A percentile compares a stretch with the other conserved stretches of the same genome.
Evolutionary conservation across 768 basidiomycete genomes (phyloP).

Genomic region (Agaricus bisporus): DNA sequence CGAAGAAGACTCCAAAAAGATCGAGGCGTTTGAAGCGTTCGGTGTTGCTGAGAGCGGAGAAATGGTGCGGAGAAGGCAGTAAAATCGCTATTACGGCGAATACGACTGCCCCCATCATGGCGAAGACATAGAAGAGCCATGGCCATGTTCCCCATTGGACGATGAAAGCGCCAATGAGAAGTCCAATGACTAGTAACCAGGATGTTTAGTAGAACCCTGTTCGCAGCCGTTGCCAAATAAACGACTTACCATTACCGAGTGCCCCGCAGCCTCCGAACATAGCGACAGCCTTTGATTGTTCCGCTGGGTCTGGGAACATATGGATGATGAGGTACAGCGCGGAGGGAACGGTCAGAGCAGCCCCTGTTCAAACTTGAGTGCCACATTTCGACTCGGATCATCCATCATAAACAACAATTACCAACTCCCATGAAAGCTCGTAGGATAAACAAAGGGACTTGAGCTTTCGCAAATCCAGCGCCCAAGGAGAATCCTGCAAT

Average conservation of each 20-base stretch:
- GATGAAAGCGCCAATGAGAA: constrained; percentile 35
- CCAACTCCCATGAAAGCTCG: constrained; percentile 42
- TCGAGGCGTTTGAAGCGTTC: neutral
- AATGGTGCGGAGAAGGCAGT: constrained; percentile 15
- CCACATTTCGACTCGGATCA: no score
- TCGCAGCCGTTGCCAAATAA: neutral
- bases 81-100: constrained; percentile 25
- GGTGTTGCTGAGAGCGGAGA: neutral
- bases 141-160: constrained; percentile 31
- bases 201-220: neutral
- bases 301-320: constrained; percentile 35
- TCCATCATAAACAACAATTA: constrained; percentile 9
- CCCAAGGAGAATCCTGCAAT: constrained; percentile 37
- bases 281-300: constrained; percentile 39
- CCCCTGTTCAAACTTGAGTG: constrained; percentile 19
- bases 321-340: constrained; percentile 39
- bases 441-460: constrained; percentile 38
- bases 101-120: no score
- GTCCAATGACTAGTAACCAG: constrained; percentile 24
- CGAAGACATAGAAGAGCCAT: constrained; percentile 41
- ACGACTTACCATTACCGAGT: constrained; percentile 31
- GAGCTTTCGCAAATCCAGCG: constrained; percentile 33
- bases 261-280: constrained; percentile 39
- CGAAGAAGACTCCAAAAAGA: neutral
- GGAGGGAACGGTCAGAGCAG: constrained; percentile 40